Percentiles rank a stretch among this genome's conserved stretches.
These are phyloP conservation scores for Tremella fuciformis DNA, from an alignment of 768 basidiomycete genomes.

Conservation along the genomic window DNA sequence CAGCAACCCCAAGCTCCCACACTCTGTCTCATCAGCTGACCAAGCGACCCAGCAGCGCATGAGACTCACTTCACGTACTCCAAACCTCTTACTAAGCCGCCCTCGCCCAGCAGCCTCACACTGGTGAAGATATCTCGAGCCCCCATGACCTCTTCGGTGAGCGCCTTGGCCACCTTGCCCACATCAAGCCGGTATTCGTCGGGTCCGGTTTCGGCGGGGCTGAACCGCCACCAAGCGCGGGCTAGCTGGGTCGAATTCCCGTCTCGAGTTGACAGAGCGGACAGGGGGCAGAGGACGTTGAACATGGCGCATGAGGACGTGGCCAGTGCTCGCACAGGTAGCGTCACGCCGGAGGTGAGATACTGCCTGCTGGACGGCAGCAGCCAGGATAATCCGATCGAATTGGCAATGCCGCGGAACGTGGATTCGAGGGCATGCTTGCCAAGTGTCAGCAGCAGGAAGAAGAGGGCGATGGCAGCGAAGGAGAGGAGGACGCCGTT, in stretches of 20 bases:
- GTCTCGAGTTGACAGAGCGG: constrained; percentile 9
- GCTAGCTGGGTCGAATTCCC: constrained; percentile 6
- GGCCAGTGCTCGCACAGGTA: constrained; percentile 18
- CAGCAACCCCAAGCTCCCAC: constrained; percentile 40
- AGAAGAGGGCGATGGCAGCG: constrained; percentile 1
- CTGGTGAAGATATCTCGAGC: constrained; percentile 42
- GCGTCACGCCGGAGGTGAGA: constrained; percentile 1
- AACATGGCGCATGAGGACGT: constrained; percentile 19
- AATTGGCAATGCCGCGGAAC: neutral
- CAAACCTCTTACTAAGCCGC: constrained; percentile 26
- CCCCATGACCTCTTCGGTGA: constrained; percentile 31
- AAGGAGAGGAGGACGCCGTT: constrained; percentile 1
- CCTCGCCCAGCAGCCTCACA: constrained; percentile 31
- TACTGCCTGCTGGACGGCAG: constrained; percentile 1
- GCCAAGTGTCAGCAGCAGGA: neutral
- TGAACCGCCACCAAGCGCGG: constrained; percentile 30
- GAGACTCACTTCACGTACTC: constrained; percentile 37
- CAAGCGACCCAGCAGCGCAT: too few relatives aligned
- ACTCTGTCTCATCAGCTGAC: constrained; percentile 20
- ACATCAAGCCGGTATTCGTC: constrained; percentile 20
- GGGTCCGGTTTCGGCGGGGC: neutral
- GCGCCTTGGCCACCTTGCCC: constrained; percentile 26
- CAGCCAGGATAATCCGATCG: neutral
- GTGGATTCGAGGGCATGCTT: neutral
- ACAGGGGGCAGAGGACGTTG: constrained; percentile 20